Base-by-base conservation (phyloP, 257 asterid genomes). In the Plantago major region DNA sequence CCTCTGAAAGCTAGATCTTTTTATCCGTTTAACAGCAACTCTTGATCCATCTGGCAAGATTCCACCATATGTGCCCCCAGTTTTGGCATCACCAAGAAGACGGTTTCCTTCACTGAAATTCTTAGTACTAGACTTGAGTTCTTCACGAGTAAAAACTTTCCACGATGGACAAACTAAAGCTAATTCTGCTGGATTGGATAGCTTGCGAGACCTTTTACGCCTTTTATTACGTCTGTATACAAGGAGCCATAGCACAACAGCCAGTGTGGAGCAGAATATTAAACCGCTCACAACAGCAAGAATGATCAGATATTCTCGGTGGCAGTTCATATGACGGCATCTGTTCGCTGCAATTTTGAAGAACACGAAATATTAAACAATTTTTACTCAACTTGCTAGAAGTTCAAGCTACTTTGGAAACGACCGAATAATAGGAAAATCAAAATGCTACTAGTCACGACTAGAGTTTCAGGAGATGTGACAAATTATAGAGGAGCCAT, bases 81-180 rank as follows among this genome's bases (percentile, higher is more conserved):
- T 92, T 78, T 92, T 92, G 58, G 98, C 95, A 72, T 92, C 95
- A 61, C 98, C 98, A 60, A 75, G 77, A 68, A 92, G 90, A 65
- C 98, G 98, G 73, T 82, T 86, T 51, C 86, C 98, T 81, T 92
- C 98, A 68, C 98, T 88, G 74, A 92, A 92, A 74, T 78, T 88
- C 83, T 92, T 92, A 3, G 98, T 88, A 51, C 88, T 84, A n/a
- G 95, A 78, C 75, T 84, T 92, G 52, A 92, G 76, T 69, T 92
- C 98, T 55, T 86, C 98, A 26, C 87, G 89, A 6, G 85, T 86
- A 67, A 86, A 92, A 55, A 84, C 79, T 80, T 83, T 92, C 98
- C 98, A 92, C 19, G 95, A 82, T 4, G 96, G 98, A 42, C 91
- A 76, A 73, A 91, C 96, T 79, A 90, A 71, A 68, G 98, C 96